A percentile compares a stretch with the other conserved stretches of the same genome.
Conservation (phyloP, 192 early-diverging fungal genomes). For the Entomortierella lignicola region DNA sequence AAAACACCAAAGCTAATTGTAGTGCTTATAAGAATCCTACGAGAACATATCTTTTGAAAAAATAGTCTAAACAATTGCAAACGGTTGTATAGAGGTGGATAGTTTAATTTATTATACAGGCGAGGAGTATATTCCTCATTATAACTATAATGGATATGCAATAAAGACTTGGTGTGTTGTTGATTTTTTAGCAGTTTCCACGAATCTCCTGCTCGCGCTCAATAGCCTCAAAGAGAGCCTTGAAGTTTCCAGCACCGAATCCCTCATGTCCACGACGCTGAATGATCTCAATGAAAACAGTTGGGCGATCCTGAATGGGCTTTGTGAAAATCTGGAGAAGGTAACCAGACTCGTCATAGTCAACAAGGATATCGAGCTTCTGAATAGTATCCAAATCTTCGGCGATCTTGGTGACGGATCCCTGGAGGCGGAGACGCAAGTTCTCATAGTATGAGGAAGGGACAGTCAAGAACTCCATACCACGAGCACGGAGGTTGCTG, state of each 20-base stretch:
- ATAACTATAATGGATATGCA: too few species aligned
- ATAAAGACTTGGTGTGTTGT: too few species aligned
- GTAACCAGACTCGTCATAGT: slow-evolving; percentile 97
- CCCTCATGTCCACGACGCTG: slow-evolving; percentile 94
- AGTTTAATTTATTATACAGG: too few species aligned
- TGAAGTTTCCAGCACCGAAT: slow-evolving; percentile 98
- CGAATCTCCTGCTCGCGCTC: slow-evolving; percentile 94
- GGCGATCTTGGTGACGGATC: slow-evolving; percentile 75
- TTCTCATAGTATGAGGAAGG: slow-evolving; percentile 91
- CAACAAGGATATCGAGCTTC: slow-evolving; percentile 90
- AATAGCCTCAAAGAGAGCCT: slow-evolving; percentile 95
- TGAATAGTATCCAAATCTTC: slow-evolving; percentile 89
- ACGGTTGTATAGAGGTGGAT: too few species aligned
- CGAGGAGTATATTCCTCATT: too few species aligned
- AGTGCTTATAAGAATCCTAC: too few species aligned
- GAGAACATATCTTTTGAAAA: too few species aligned
- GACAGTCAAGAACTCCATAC: slow-evolving; percentile 90
- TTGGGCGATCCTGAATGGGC: slow-evolving; percentile 95
- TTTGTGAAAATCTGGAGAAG: slow-evolving; percentile 92
- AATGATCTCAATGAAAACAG: slow-evolving; percentile 97
- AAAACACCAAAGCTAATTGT: too few species aligned
- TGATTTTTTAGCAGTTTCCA: slow-evolving; percentile 73
- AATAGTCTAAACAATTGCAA: too few species aligned
- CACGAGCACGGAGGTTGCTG: slow-evolving; percentile 81
- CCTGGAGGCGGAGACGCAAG: slow-evolving; percentile 77